Evolutionary conservation across 257 asterid species (phyloP).

Genomic region (Fraxinus americana): DNA sequence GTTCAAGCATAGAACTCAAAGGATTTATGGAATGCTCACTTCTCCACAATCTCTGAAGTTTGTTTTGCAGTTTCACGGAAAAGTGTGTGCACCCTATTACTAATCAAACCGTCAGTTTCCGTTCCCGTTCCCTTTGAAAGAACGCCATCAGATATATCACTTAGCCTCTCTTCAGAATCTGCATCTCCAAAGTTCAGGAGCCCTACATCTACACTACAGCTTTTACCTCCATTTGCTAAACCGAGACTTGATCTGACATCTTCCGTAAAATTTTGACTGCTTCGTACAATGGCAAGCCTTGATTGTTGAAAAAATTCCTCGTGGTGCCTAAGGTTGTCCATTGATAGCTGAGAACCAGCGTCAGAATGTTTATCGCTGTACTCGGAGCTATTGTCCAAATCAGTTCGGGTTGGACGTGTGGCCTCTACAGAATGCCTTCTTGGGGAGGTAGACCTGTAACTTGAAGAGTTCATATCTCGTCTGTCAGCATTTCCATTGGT

Average conservation of each 20-base stretch:
- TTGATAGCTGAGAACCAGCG: constrained; percentile 80
- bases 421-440: constrained; percentile 59
- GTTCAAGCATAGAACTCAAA: constrained; percentile 6
- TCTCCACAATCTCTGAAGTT: constrained; percentile 54
- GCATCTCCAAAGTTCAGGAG: constrained; percentile 77
- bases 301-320: constrained; percentile 75
- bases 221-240: constrained; percentile 39
- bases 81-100: constrained; percentile 76
- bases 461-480: constrained; percentile 39
- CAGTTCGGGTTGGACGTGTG: constrained; percentile 42
- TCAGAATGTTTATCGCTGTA: constrained; percentile 85
- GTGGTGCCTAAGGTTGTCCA: constrained; percentile 75
- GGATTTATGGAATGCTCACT: constrained; percentile 48
- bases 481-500: constrained; percentile 51
- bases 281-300: constrained; percentile 56
- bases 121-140: constrained; percentile 86
- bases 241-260: constrained; percentile 38
- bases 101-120: constrained; percentile 80
- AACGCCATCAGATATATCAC: constrained; percentile 94
- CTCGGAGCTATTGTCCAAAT: constrained; percentile 73
- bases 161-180: constrained; percentile 86
- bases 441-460: constrained; percentile 66
- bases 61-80: constrained; percentile 71
- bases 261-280: constrained; percentile 35
- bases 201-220: constrained; percentile 55